Evolutionary conservation across 1,284 basidiomycete genomes (phyloP), one percentile per base, ranked within the genome.

Genomic region (Porodaedalea pini): DNA sequence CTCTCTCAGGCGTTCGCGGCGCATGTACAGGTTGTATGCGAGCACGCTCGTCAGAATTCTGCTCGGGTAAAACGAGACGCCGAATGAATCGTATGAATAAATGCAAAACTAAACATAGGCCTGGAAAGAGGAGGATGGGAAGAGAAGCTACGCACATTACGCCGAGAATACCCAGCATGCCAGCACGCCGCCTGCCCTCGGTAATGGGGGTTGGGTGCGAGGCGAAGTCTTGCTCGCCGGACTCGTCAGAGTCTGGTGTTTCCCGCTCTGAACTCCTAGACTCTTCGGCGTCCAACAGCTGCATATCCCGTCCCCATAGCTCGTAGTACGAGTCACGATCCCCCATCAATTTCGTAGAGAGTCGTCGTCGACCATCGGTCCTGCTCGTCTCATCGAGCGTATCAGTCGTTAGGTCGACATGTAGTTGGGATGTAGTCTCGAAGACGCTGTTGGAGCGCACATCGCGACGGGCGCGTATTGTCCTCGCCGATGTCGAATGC

Each of bases 141-240:
- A 45, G 44, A 45, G 15, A 50, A n/a, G n/a, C n/a, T n/a, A n/a
- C 48, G 48, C 31, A 50, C 48, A 50, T 50, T 29, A 29, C 34
- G 13, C 8, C 34, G 34, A 50, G 48, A 5, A 50, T 50, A 13
- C 48, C 48, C 31, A 50, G 17, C 7, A 50, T 50, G 48, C 48
- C 48, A 34, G 48, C 48, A n/a, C 48, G 29, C 31, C 48, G n/a
- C 27, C 21, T 8, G 13, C 48, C 48, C 29, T 19, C 17, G 31
- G 10, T 19, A 19, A 50, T 34, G 6, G 48, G 48, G 5, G 29
- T 34, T 17, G 29, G 29, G 13, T 23, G 27, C 48, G 48, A 50
- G 6, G 34, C 27, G 27, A 50, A 50, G 17, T 50, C 48, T 36
- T 45, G 17, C 10, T 45, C 44, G 44, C n/a, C 44, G 21, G 44